Percentiles rank a stretch among this genome's conserved stretches.
Conservation (phyloP, 176 grass and related monocot species). For the Bonia amplexicaulis region DNA sequence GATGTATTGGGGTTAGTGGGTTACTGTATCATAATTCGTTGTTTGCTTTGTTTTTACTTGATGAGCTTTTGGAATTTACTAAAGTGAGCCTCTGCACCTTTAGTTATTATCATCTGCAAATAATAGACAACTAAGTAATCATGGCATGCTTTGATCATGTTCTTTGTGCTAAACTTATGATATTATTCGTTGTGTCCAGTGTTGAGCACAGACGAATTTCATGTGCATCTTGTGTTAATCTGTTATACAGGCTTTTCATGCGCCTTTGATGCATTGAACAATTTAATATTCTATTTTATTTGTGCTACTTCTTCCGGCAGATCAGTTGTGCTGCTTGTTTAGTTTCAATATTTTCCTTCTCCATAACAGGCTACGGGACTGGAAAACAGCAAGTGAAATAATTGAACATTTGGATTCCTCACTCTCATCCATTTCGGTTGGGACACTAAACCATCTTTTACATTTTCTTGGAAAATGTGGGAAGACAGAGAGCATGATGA, state of each 20-base stretch:
- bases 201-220: not conserved
- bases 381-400: slow-evolving; percentile 69
- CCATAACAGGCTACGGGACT: slow-evolving; percentile 64
- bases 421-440: slow-evolving; percentile 63
- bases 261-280: not conserved
- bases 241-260: slow-evolving; percentile 7
- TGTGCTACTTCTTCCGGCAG: not conserved
- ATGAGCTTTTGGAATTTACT: not conserved
- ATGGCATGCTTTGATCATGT: not conserved
- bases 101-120: not conserved
- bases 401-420: slow-evolving; percentile 75
- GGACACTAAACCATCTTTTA: slow-evolving; percentile 80
- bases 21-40: not conserved
- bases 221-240: not conserved
- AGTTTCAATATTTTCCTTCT: not conserved
- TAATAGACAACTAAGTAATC: not conserved
- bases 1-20: not conserved
- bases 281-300: slow-evolving; percentile 14
- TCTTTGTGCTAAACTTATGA: not conserved
- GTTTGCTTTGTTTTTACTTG: slow-evolving; percentile 3
- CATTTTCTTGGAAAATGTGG: slow-evolving; percentile 92
- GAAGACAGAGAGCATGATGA: slow-evolving; percentile 89
- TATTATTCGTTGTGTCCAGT: not conserved
- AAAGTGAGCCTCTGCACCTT: slow-evolving; percentile 1
- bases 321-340: slow-evolving; percentile 14